Percentiles rank a stretch among this genome's conserved stretches.
Conservation (phyloP, 805 yeast genomes). For the Lipomyces japonicus region DNA sequence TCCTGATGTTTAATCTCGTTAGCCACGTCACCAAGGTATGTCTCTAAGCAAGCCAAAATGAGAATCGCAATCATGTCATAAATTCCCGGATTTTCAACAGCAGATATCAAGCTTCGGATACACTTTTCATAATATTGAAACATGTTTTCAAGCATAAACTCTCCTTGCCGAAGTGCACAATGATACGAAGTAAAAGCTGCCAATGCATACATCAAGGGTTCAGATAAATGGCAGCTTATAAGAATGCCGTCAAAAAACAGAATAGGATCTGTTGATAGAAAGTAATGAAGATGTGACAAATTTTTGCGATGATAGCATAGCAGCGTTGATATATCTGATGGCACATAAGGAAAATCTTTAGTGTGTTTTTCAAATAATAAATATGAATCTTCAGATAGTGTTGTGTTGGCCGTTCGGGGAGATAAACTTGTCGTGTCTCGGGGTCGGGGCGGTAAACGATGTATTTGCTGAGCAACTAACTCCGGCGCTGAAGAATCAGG, state of each 20-base stretch:
- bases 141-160: slow-evolving; percentile 43
- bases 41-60: slow-evolving; percentile 19
- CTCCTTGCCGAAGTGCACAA: slow-evolving; percentile 50
- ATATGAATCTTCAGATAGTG: neutral
- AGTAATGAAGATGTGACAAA: slow-evolving; percentile 20
- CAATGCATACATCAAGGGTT: slow-evolving; percentile 21
- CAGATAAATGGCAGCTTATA: slow-evolving; percentile 2
- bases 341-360: slow-evolving; percentile 1
- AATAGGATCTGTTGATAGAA: slow-evolving; percentile 16
- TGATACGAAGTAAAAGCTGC: slow-evolving; percentile 34
- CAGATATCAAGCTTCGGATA: slow-evolving; percentile 8
- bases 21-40: slow-evolving; percentile 25
- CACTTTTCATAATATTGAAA: slow-evolving; percentile 22
- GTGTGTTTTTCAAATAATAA: neutral
- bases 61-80: slow-evolving; percentile 13
- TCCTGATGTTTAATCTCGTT: slow-evolving; percentile 25
- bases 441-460: neutral
- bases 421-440: neutral
- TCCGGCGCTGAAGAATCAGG: neutral
- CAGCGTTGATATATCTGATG: slow-evolving; percentile 11
- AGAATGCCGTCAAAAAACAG: slow-evolving; percentile 13
- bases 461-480: neutral
- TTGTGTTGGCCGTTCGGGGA: neutral
- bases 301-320: slow-evolving; percentile 13
- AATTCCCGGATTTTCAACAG: slow-evolving; percentile 9